Base-by-base conservation (phyloP, 2,329 filamentous ascomycete species). In the Penicillium olsonii region DNA sequence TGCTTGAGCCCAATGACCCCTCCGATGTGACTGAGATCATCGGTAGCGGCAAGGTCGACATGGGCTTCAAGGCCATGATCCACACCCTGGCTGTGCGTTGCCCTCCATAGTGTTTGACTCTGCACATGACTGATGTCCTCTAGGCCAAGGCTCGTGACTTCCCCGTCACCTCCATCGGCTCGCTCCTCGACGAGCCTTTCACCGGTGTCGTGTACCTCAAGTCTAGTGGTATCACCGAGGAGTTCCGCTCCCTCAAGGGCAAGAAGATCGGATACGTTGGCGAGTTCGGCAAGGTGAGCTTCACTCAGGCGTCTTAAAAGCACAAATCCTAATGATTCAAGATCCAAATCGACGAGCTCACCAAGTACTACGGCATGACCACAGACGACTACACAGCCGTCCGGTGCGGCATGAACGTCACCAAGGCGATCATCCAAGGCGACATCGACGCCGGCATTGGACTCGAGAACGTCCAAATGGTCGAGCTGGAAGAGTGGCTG, bases 51-150 rank as follows among this genome's bases (percentile, higher is more conserved):
- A 90, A 89, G 66, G 84, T 89, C 42, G 87, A 90, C 65, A 81
- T 90, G 64, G 87, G 87, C 37, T 90, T 88, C 80, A 91, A 90
- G 71, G 87, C 87, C 57, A 90, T 91, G 87, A 91, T 91, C 59
- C 87, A 91, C 65, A 90, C 87, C 8, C 80, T 91, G 52, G 87
- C 87, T 48, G 84, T 85, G 71, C 54, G 77, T 68, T 11, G 8
- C 2, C 12, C n/a, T 15, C 9, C 6, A 2, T 8, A 1, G 3
- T 6, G 11, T 18, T 9, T 10, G n/a, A 20, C 10, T 14, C 5
- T 26, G 11, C 31, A 2, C 29, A 17, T 15, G 47, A 31, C 45
- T 56, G 34, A 63, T 43, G 15, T 31, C n/a, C 15, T 12, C 5
- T 10, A 86, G 83, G 87, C 87, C 66, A 89, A 90, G 71, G 87